phyloP scores from a whole-genome alignment of 805 yeast species.

The Starmerella geochares region DNA sequence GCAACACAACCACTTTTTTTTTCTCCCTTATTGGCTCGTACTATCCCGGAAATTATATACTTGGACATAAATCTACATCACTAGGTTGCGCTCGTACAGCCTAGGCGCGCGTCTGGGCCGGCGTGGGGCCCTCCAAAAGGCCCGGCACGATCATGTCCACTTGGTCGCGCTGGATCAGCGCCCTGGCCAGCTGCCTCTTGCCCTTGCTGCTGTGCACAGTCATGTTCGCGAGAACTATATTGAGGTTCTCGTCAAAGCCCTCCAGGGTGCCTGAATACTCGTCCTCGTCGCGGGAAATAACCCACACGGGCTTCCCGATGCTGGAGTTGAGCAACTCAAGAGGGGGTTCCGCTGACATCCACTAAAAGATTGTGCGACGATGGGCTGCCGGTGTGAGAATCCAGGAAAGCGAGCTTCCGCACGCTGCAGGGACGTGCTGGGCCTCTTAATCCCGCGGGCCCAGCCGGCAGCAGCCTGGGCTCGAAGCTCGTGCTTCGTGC shows the following conservation, averaged over 20 bases:
- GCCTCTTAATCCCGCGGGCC: neutral
- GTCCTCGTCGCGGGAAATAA: constrained; percentile 51
- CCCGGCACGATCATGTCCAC: constrained; percentile 35
- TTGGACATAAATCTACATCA: too few species aligned
- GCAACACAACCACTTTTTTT: too few species aligned
- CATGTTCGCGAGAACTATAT: constrained; percentile 71
- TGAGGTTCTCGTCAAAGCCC: constrained; percentile 94
- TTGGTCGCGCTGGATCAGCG: constrained; percentile 35
- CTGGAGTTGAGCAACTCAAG: constrained; percentile 81
- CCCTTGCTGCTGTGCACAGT: constrained; percentile 40
- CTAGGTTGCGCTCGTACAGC: too few species aligned
- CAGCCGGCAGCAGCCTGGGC: neutral
- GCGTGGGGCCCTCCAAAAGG: constrained; percentile 17
- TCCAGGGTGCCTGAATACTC: constrained; percentile 82
- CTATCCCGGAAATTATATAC: too few species aligned
- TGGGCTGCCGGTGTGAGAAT: neutral
- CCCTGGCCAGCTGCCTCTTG: constrained; percentile 28
- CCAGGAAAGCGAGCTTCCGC: neutral
- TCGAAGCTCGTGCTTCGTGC: too few species aligned
- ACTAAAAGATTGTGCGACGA: neutral
- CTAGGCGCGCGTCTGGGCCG: neutral
- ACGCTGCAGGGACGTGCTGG: neutral
- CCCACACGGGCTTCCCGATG: constrained; percentile 69
- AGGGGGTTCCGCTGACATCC: constrained; percentile 38
- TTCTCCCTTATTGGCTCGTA: too few species aligned